Conservation (phyloP, 2,329 filamentous ascomycete genomes). For the Albophoma yamanashiensis region DNA sequence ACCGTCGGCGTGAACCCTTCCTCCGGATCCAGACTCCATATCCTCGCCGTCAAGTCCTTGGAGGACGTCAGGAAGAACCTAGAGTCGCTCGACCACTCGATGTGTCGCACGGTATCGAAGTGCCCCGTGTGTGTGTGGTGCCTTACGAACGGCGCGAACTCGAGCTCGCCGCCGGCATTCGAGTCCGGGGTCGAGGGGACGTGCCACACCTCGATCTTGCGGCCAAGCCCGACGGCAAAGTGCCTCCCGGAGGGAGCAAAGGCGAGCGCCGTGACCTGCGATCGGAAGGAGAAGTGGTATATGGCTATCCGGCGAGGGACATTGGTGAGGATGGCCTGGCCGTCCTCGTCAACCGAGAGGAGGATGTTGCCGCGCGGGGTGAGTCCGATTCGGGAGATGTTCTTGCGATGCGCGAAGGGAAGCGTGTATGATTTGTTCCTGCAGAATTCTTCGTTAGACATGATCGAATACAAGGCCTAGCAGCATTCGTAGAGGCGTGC, state of each 20-base stretch:
- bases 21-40: slow-evolving; percentile 88
- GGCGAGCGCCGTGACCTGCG: slow-evolving; percentile 68
- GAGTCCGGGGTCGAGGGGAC: slow-evolving; percentile 83
- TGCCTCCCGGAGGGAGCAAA: slow-evolving; percentile 87
- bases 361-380: slow-evolving; percentile 86
- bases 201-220: slow-evolving; percentile 90
- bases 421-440: slow-evolving; percentile 84
- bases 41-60: slow-evolving; percentile 82
- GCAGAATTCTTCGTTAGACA: slow-evolving; percentile 20
- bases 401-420: slow-evolving; percentile 85
- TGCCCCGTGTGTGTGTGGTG: slow-evolving; percentile 82
- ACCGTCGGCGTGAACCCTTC: slow-evolving; percentile 85
- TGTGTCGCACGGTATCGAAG: slow-evolving; percentile 74
- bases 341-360: slow-evolving; percentile 88
- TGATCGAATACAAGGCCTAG: background rate
- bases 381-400: slow-evolving; percentile 80
- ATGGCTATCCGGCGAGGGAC: slow-evolving; percentile 75
- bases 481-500: slow-evolving; percentile 10
- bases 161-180: slow-evolving; percentile 68
- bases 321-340: slow-evolving; percentile 86
- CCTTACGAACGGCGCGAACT: slow-evolving; percentile 89
- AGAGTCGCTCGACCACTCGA: slow-evolving; percentile 95
- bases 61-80: slow-evolving; percentile 89
- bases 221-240: slow-evolving; percentile 80
- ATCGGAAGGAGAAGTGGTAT: slow-evolving; percentile 92